Percentiles rank a stretch among this genome's conserved stretches.
Evolutionary conservation across 1,284 basidiomycete species (phyloP).

Genomic region (Cutaneotrichosporon sp.): DNA sequence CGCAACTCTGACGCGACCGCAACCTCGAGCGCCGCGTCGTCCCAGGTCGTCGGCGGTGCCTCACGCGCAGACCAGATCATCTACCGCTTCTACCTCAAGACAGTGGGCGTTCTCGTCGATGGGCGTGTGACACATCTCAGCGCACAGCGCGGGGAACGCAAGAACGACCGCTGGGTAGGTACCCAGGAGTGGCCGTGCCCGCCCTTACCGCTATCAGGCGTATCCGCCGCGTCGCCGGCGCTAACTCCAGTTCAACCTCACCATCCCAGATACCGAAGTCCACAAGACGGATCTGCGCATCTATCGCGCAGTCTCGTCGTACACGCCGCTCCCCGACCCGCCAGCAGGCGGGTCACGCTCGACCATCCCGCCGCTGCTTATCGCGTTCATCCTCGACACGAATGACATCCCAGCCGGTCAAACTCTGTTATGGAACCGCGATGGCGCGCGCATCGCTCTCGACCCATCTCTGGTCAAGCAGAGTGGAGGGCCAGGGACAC

Average conservation of each 20-base stretch:
- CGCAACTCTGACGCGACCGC: slow-evolving; percentile 11
- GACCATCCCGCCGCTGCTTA: slow-evolving; percentile 47
- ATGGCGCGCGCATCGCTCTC: slow-evolving; percentile 31
- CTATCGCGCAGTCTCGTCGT: slow-evolving; percentile 43
- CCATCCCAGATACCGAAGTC: slow-evolving; percentile 47
- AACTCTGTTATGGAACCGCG: slow-evolving; percentile 44
- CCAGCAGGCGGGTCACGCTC: slow-evolving; percentile 16
- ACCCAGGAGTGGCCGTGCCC: not conserved
- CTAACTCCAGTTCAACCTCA: slow-evolving; percentile 48
- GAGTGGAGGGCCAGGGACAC: slow-evolving; percentile 12
- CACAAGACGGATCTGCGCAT: slow-evolving; percentile 47
- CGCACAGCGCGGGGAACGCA: slow-evolving; percentile 29
- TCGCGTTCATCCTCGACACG: slow-evolving; percentile 52
- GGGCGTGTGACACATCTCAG: slow-evolving; percentile 47
- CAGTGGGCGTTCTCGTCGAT: slow-evolving; percentile 48
- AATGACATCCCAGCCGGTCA: slow-evolving; percentile 46
- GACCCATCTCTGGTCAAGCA: slow-evolving; percentile 28
- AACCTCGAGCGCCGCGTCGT: slow-evolving; percentile 28
- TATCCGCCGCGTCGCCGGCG: no score
- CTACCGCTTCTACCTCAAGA: slow-evolving; percentile 52
- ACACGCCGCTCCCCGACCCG: slow-evolving; percentile 19
- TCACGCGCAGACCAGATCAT: slow-evolving; percentile 49
- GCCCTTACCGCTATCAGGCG: not conserved
- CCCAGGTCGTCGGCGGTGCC: slow-evolving; percentile 21
- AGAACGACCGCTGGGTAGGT: slow-evolving; percentile 53